phyloP scores from a whole-genome alignment of 2,329 filamentous ascomycete species.

The Celoporthe dispersa region DNA sequence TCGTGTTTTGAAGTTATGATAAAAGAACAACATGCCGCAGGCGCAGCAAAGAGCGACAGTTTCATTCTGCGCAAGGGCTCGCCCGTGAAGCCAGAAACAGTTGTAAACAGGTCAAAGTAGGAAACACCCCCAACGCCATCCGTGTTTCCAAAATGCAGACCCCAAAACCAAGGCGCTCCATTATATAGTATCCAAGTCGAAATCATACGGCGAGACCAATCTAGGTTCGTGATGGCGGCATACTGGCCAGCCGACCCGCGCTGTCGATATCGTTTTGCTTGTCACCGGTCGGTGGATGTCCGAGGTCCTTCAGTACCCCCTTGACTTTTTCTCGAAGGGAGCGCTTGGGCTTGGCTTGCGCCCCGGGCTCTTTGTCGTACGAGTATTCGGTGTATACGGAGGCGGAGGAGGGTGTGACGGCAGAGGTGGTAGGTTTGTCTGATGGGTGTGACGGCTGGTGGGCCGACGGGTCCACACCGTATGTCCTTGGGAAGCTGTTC shows the following conservation, averaged over 20 bases:
- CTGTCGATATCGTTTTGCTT: slow-evolving; percentile 15
- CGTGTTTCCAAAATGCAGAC: background rate
- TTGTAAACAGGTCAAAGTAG: background rate
- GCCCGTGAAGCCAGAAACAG: background rate
- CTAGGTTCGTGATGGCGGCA: slow-evolving; percentile 22
- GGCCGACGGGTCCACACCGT: background rate
- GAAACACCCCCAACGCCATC: background rate
- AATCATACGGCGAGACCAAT: background rate
- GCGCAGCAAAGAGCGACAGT: background rate
- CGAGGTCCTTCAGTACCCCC: slow-evolving; percentile 26
- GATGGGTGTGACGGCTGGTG: background rate
- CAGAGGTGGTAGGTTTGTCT: background rate
- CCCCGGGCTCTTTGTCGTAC: slow-evolving; percentile 35
- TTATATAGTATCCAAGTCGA: slow-evolving; percentile 3
- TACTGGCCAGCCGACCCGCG: slow-evolving; percentile 15
- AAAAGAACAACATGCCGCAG: background rate
- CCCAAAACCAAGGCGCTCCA: background rate
- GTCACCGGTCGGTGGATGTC: slow-evolving; percentile 13
- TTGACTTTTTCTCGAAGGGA: slow-evolving; percentile 27
- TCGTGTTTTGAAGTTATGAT: background rate
- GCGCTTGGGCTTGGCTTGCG: slow-evolving; percentile 21
- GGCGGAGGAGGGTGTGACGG: slow-evolving; percentile 33
- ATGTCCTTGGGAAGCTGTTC: slow-evolving; percentile 7
- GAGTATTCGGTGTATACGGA: slow-evolving; percentile 40
- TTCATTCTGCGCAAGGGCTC: background rate